A percentile compares a stretch with the other conserved stretches of the same genome.
phyloP scores from a whole-genome alignment of 257 asterid genomes.

The Haberlea rhodopensis region DNA sequence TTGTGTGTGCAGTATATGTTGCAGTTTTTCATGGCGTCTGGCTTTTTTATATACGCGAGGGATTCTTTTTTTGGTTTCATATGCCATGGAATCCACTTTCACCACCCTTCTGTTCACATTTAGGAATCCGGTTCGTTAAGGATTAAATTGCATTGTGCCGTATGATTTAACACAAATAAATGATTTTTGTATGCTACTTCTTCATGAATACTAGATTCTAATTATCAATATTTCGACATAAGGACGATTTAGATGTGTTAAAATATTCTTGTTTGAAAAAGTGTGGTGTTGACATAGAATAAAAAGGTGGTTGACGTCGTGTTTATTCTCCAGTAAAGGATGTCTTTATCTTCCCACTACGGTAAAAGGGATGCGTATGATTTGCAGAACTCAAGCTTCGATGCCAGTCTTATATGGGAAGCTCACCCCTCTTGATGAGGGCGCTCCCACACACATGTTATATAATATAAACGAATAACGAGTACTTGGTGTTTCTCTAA shows the following conservation, averaged over 20 bases:
- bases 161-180: too few relatives aligned
- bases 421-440: neutral
- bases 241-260: too few relatives aligned
- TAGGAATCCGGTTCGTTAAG: neutral
- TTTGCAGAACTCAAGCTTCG: conserved; percentile 7
- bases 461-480: too few relatives aligned
- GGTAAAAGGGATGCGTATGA: conserved; percentile 16
- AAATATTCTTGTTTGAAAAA: neutral
- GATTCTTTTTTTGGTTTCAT: neutral
- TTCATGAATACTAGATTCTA: neutral
- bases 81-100: neutral
- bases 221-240: too few relatives aligned
- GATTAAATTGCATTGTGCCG: neutral
- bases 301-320: neutral
- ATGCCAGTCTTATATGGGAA: conserved; percentile 8
- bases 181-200: too few relatives aligned
- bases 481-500: too few relatives aligned
- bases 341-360: conserved; percentile 33
- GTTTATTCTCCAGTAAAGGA: conserved; percentile 22
- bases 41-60: neutral
- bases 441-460: too few relatives aligned
- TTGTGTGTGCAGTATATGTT: neutral
- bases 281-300: neutral
- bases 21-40: neutral
- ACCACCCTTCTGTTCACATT: neutral